These are phyloP conservation scores for Metschnikowia noctiluminum DNA, from an alignment of 805 yeast species.

Conservation along the genomic window DNA sequence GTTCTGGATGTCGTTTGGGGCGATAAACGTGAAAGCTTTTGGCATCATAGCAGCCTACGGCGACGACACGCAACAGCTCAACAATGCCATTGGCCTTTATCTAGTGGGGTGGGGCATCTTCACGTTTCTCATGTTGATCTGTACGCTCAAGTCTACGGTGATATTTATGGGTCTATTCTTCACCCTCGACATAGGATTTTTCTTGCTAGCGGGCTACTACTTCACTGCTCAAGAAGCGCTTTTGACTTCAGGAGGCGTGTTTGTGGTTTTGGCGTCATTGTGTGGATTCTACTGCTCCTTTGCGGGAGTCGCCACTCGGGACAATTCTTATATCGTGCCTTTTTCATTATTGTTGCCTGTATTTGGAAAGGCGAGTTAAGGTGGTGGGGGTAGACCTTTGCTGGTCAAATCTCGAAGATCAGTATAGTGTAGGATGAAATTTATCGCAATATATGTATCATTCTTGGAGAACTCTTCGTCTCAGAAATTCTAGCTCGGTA, in stretches of 20 bases:
- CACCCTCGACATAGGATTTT: constrained; percentile 51
- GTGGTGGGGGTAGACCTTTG: no score
- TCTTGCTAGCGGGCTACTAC: constrained; percentile 48
- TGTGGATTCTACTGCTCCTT: constrained; percentile 20
- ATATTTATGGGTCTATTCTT: constrained; percentile 51
- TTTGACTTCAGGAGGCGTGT: constrained; percentile 17
- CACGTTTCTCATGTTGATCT: constrained; percentile 54
- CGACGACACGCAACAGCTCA: constrained; percentile 38
- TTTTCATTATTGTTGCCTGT: constrained; percentile 14
- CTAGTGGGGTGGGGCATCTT: constrained; percentile 63
- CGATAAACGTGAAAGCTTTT: constrained; percentile 51
- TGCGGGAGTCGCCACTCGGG: constrained; percentile 18
- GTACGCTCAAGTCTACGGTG: constrained; percentile 51
- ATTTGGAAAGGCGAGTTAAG: constrained; percentile 4
- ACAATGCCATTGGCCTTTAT: constrained; percentile 56
- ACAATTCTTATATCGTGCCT: constrained; percentile 15
- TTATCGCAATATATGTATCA: no score
- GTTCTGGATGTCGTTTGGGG: constrained; percentile 51
- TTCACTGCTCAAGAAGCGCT: constrained; percentile 34
- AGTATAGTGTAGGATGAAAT: no score
- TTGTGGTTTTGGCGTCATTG: constrained; percentile 13
- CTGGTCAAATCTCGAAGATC: no score
- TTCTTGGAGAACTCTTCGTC: no score
- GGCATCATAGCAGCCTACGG: constrained; percentile 48
- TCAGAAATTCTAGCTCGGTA: no score